Evolutionary conservation across 805 yeast genomes (phyloP).

Genomic region (Saturnispora besseyi): DNA sequence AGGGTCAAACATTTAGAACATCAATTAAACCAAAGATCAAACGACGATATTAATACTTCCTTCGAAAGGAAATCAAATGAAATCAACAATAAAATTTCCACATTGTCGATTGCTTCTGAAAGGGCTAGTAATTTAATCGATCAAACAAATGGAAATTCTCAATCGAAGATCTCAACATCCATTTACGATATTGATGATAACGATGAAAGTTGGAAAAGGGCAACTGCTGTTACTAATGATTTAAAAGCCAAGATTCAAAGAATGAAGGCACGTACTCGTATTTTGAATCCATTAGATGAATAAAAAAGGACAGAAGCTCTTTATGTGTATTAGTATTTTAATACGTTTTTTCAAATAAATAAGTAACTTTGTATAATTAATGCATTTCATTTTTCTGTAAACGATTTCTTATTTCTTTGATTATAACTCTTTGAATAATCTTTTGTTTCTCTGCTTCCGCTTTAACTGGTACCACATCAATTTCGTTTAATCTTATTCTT

Average conservation of each 20-base stretch:
- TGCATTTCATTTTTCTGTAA: not conserved
- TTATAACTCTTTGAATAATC: not conserved
- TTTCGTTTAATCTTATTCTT: constrained; percentile 3
- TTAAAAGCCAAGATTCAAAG: constrained; percentile 80
- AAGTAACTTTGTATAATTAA: not conserved
- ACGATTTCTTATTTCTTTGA: not conserved
- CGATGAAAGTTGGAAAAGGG: constrained; percentile 78
- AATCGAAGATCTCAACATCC: constrained; percentile 11
- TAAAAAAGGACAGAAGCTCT: not conserved
- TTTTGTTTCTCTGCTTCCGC: not conserved
- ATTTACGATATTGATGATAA: constrained; percentile 33
- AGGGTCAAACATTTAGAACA: constrained; percentile 15
- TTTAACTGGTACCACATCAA: constrained; percentile 2
- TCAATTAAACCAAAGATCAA: constrained; percentile 6
- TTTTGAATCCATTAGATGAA: constrained; percentile 15
- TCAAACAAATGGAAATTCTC: not conserved
- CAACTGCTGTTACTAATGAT: constrained; percentile 82
- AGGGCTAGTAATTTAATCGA: not conserved
- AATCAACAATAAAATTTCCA: constrained; percentile 26
- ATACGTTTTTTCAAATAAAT: not conserved
- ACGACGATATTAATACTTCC: not conserved
- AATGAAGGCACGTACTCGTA: constrained; percentile 58
- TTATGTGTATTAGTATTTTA: not conserved
- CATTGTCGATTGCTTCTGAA: constrained; percentile 25
- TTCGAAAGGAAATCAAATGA: constrained; percentile 16